These are phyloP conservation scores for Globisporangium nagaii DNA, from an alignment of 352 stramenopile species.

Conservation along the genomic window DNA sequence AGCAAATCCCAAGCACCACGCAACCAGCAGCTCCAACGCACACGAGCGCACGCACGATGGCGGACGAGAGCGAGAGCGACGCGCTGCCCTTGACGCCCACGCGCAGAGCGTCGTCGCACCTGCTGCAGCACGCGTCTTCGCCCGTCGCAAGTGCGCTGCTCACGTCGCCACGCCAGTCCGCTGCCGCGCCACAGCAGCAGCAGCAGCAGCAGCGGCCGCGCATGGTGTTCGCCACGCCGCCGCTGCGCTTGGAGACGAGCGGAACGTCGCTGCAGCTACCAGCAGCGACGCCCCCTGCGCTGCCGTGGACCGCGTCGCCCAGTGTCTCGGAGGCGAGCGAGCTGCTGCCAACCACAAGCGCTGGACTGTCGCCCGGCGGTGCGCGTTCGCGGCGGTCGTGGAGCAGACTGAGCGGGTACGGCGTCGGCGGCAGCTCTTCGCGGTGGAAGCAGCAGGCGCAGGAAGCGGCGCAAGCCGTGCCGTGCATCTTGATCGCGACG, in stretches of 20 bases:
- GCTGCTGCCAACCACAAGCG: constrained; percentile 14
- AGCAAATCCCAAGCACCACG: background rate
- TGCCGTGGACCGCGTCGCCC: constrained; percentile 6
- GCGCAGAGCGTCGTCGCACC: background rate
- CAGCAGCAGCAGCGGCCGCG: constrained; percentile 12
- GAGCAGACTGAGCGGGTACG: constrained; percentile 9
- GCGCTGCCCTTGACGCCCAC: background rate
- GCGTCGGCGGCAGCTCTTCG: background rate
- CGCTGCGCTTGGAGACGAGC: constrained; percentile 51
- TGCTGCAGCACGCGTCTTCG: constrained; percentile 8
- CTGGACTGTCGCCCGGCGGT: constrained; percentile 14
- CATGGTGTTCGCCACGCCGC: constrained; percentile 70
- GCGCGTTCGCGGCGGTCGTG: constrained; percentile 17
- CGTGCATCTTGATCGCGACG: constrained; percentile 64
- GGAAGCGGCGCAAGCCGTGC: constrained; percentile 32
- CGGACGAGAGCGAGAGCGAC: too few species aligned
- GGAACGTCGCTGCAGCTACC: constrained; percentile 45
- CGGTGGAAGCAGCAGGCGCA: constrained; percentile 20
- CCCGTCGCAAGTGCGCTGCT: constrained; percentile 13
- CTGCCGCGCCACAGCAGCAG: constrained; percentile 7
- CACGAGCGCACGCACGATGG: background rate
- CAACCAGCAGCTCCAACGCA: too few species aligned
- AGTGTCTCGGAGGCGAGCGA: constrained; percentile 19
- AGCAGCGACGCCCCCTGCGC: constrained; percentile 11
- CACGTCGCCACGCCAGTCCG: constrained; percentile 3